Evolutionary conservation across 2,329 filamentous ascomycete genomes (phyloP).

Genomic region (Aspergillus cejpii): DNA sequence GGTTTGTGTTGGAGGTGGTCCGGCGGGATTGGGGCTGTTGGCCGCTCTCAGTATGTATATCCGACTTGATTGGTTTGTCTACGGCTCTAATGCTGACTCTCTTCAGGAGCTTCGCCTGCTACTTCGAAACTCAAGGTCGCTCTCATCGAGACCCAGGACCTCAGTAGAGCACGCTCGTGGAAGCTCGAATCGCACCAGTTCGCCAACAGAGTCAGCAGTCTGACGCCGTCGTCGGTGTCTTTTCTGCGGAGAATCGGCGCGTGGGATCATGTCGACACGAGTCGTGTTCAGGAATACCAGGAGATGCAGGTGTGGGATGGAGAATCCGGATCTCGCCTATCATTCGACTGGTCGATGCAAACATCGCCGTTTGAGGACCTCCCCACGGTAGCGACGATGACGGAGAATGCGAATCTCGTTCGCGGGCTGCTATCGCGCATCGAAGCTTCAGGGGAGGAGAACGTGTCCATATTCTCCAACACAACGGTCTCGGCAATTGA

Average conservation of each 20-base stretch:
- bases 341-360: slow-evolving; percentile 67
- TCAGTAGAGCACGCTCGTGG: slow-evolving; percentile 62
- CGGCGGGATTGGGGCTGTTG: slow-evolving; percentile 76
- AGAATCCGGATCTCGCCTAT: slow-evolving; percentile 75
- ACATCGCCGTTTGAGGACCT: slow-evolving; percentile 42
- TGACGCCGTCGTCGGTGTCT: slow-evolving; percentile 79
- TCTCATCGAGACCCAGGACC: slow-evolving; percentile 82
- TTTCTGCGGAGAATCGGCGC: slow-evolving; percentile 79
- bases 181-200: slow-evolving; percentile 61
- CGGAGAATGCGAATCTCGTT: slow-evolving; percentile 85
- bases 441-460: slow-evolving; percentile 54
- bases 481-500: slow-evolving; percentile 73
- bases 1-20: slow-evolving; percentile 83
- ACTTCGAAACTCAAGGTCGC: slow-evolving; percentile 76
- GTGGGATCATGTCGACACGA: slow-evolving; percentile 67
- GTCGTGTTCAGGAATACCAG: slow-evolving; percentile 77
- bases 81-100: slow-evolving; percentile 7
- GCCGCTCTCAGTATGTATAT: slow-evolving; percentile 61
- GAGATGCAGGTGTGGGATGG: slow-evolving; percentile 99
- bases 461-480: slow-evolving; percentile 64
- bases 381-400: slow-evolving; percentile 85
- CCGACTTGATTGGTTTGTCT: neutral
- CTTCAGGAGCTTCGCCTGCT: slow-evolving; percentile 63
- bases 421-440: slow-evolving; percentile 68
- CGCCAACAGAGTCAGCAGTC: slow-evolving; percentile 91